Percentiles rank a stretch among this genome's conserved stretches.
Evolutionary conservation across 2,329 filamentous ascomycete genomes (phyloP).

Genomic region (Fusarium pseudocircinatum): DNA sequence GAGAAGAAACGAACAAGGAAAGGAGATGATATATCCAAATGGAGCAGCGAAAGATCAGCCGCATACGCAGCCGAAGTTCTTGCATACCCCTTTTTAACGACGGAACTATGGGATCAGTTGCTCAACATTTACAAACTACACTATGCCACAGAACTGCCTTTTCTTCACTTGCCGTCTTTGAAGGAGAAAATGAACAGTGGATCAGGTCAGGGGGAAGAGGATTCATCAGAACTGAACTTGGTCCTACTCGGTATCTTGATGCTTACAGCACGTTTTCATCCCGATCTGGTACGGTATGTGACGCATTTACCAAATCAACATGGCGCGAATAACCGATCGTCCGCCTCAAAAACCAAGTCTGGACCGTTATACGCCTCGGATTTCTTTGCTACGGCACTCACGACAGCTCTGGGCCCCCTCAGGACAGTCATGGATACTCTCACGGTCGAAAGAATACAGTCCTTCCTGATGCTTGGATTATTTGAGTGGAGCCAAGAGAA

Average conservation of each 20-base stretch:
- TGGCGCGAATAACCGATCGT: background rate
- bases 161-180: conserved; percentile 64
- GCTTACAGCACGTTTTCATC: conserved; percentile 11
- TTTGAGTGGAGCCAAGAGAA: conserved; percentile 9
- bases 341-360: background rate
- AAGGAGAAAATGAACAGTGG: background rate
- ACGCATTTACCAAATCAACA: background rate
- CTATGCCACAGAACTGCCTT: conserved; percentile 77
- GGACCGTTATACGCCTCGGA: background rate
- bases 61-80: conserved; percentile 67
- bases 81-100: conserved; percentile 68
- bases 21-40: background rate
- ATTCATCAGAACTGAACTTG: conserved; percentile 5
- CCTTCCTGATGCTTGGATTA: conserved; percentile 9
- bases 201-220: background rate
- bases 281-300: conserved; percentile 9
- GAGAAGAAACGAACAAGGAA: conserved; percentile 10
- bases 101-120: conserved; percentile 73
- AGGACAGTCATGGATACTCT: background rate
- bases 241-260: conserved; percentile 12
- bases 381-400: conserved; percentile 2
- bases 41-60: background rate
- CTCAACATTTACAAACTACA: conserved; percentile 77
- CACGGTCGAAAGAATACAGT: background rate
- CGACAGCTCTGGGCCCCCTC: conserved; percentile 3